Conservation (phyloP, 371 early-diverging fungal genomes). For the Choanephora cucurbitarum region DNA sequence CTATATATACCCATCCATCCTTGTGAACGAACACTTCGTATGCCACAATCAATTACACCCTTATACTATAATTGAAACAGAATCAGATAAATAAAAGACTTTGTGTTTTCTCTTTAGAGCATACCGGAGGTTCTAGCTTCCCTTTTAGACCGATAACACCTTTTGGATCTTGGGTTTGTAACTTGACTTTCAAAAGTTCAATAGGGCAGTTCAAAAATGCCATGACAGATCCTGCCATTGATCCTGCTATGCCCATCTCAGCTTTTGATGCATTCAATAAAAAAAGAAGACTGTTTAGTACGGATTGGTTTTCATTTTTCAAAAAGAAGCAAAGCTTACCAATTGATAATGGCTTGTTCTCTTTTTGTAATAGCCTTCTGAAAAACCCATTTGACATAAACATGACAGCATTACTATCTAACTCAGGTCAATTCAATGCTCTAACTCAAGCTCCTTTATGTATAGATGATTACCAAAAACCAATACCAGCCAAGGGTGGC, state of each 20-base stretch:
- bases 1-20: constrained; percentile 78
- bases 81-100: neutral
- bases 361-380: constrained; percentile 60
- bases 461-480: constrained; percentile 63
- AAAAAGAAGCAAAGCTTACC: constrained; percentile 15
- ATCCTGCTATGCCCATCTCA: constrained; percentile 73
- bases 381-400: constrained; percentile 81
- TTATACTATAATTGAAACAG: constrained; percentile 47
- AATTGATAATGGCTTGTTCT: constrained; percentile 42
- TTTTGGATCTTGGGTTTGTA: constrained; percentile 71
- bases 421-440: neutral
- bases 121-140: constrained; percentile 48
- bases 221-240: constrained; percentile 80
- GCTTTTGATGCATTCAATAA: constrained; percentile 33
- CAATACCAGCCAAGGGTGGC: constrained; percentile 85
- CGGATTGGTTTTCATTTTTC: neutral
- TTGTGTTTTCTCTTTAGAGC: constrained; percentile 13
- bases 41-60: constrained; percentile 75
- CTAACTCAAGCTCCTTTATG: neutral
- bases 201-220: constrained; percentile 84
- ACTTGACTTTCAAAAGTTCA: constrained; percentile 81
- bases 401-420: constrained; percentile 76
- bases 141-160: constrained; percentile 40
- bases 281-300: neutral
- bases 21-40: constrained; percentile 65